Conservation (phyloP, 2,329 filamentous ascomycete species). For the Escovopsis sp. region DNA sequence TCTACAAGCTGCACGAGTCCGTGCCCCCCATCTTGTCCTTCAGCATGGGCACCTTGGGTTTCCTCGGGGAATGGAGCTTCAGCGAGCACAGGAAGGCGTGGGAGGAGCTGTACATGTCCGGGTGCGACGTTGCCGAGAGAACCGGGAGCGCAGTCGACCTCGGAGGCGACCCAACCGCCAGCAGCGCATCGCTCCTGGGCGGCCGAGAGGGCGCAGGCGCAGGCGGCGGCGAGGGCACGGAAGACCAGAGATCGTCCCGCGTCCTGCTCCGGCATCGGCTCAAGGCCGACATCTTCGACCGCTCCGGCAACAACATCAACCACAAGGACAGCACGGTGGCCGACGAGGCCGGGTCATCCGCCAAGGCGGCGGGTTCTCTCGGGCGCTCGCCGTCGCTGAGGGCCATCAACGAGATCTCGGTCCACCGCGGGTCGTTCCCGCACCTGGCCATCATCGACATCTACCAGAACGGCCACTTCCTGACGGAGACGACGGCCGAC, state of each 20-base stretch:
- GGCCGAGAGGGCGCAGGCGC: slow-evolving; percentile 64
- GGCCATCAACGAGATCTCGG: slow-evolving; percentile 89
- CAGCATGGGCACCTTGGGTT: slow-evolving; percentile 92
- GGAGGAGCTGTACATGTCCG: slow-evolving; percentile 79
- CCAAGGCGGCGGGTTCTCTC: slow-evolving; percentile 25
- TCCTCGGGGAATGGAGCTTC: slow-evolving; percentile 95
- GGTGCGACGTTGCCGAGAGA: slow-evolving; percentile 34
- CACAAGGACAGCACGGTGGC: slow-evolving; percentile 23
- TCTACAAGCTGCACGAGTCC: slow-evolving; percentile 62
- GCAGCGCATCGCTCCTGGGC: slow-evolving; percentile 9
- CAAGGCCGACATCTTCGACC: slow-evolving; percentile 70
- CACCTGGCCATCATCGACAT: slow-evolving; percentile 89
- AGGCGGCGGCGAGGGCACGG: slow-evolving; percentile 57
- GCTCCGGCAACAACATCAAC: slow-evolving; percentile 47
- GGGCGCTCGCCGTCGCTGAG: slow-evolving; percentile 33
- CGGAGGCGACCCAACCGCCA: slow-evolving; percentile 14
- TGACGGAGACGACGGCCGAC: slow-evolving; percentile 90
- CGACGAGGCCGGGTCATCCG: slow-evolving; percentile 20
- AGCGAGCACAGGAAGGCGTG: slow-evolving; percentile 84
- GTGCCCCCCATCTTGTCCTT: slow-evolving; percentile 91
- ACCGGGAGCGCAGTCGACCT: slow-evolving; percentile 27
- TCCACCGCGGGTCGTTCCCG: slow-evolving; percentile 80
- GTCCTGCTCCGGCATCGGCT: slow-evolving; percentile 78
- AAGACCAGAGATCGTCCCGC: slow-evolving; percentile 49
- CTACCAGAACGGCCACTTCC: slow-evolving; percentile 72